These are phyloP conservation scores for Trichoderma sp. DNA, from an alignment of 2,329 filamentous ascomycete species.

Conservation along the genomic window DNA sequence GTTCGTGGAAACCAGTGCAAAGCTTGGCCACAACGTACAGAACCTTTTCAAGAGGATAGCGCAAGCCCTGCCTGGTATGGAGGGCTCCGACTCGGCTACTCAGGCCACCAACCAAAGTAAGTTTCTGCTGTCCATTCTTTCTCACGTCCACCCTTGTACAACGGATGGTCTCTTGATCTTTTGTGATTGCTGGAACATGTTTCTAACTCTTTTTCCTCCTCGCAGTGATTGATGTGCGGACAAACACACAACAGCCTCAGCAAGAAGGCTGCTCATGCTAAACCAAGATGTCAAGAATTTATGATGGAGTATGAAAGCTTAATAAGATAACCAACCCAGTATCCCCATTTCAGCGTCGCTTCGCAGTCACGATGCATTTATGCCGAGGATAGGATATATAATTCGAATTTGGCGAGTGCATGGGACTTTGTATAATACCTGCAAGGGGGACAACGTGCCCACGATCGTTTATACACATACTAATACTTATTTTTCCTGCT, in stretches of 20 bases:
- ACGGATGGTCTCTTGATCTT: not conserved
- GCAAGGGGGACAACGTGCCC: constrained; percentile 40
- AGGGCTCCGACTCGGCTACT: constrained; percentile 79
- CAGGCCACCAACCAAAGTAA: constrained; percentile 76
- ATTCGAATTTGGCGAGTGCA: constrained; percentile 39
- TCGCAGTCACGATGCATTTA: constrained; percentile 11
- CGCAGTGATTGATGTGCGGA: constrained; percentile 91
- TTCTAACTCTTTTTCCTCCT: not conserved
- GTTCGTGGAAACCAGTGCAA: constrained; percentile 99
- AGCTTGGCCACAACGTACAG: constrained; percentile 98
- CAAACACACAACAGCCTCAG: constrained; percentile 68
- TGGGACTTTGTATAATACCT: constrained; percentile 43
- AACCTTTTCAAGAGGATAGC: constrained; percentile 97
- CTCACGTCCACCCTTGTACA: not conserved
- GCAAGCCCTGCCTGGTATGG: constrained; percentile 96
- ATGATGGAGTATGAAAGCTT: constrained; percentile 1
- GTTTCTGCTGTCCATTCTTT: constrained; percentile 41
- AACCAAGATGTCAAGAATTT: constrained; percentile 24
- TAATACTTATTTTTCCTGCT: constrained; percentile 22
- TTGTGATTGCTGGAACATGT: not conserved
- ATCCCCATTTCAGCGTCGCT: constrained; percentile 18
- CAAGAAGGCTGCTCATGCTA: constrained; percentile 70
- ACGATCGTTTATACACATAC: constrained; percentile 39
- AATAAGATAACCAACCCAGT: constrained; percentile 18
- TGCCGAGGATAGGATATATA: constrained; percentile 37